Base-by-base conservation (phyloP, 2,329 filamentous ascomycete genomes). In the Tolypocladium tundrense region DNA sequence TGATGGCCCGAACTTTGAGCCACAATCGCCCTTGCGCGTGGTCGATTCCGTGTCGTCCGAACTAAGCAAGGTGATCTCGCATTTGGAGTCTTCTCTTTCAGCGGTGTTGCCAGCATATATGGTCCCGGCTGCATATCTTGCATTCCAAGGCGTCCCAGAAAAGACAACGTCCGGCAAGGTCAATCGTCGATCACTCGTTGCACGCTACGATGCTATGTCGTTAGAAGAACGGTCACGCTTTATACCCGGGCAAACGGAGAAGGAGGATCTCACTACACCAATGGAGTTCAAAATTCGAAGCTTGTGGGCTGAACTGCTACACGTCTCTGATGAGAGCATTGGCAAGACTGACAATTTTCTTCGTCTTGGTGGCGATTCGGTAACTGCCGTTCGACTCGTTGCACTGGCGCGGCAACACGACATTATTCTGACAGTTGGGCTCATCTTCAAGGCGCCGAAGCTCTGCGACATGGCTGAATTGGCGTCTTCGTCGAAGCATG, bases 121-220 rank as follows among this genome's bases (percentile, higher is more conserved):
- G 74, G 67, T 77, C 0, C 75, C 75, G 5, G 68, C 71, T 0
- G 68, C 69, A 4, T 74, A 73, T 53, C 69, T 77, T 39, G 72
- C 73, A 10, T 62, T 76, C 21, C 63, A 64, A 5, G 61, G 67
- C 21, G 75, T 77, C 67, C 75, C 75, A 19, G 21, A 24, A 35
- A 21, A 58, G 7, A 58, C 56, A 5, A 57, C 55, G 3, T 59
- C 60, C 3, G 59, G 55, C 1, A 61, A 61, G 16, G 48, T 55
- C 11, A 56, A 61, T 27, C 50, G 58, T 8, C 53, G 50, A 11
- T 45, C 41, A 3, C 51, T 62, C 1, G 50, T 53, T 9, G 31
- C 19, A 50, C 40, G 11, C 52, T n/a, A 4, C 55, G 8, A 53
- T 37, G 5, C 50, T 31, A 9, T 57, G 53, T 51, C 59, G 40